phyloP scores from a whole-genome alignment of 2,329 filamentous ascomycete genomes.

The Teratosphaeria epicoccoides region DNA sequence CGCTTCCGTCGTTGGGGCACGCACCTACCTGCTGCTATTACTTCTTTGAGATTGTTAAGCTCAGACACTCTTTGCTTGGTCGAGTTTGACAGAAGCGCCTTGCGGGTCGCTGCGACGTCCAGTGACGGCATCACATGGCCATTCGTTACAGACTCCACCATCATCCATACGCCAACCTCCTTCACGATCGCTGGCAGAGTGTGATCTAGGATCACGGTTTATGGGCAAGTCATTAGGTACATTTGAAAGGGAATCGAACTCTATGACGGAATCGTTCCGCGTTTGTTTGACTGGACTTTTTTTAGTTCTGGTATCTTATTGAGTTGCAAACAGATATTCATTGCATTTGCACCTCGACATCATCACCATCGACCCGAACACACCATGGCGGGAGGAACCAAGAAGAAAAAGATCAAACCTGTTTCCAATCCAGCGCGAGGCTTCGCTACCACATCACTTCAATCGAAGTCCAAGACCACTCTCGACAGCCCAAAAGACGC shows the following conservation, averaged over 20 bases:
- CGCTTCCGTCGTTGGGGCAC: background rate
- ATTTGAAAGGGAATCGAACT: background rate
- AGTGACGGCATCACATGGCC: slow-evolving; percentile 9
- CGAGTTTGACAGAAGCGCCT: slow-evolving; percentile 36
- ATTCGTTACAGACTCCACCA: slow-evolving; percentile 16
- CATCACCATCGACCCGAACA: background rate
- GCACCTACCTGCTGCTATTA: slow-evolving; percentile 33
- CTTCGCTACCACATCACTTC: slow-evolving; percentile 86
- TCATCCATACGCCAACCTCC: slow-evolving; percentile 1
- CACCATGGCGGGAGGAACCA: slow-evolving; percentile 21
- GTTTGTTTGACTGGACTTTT: no score
- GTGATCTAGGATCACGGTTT: background rate
- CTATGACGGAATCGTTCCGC: background rate
- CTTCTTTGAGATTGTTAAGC: slow-evolving; percentile 34
- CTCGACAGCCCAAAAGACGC: slow-evolving; percentile 23
- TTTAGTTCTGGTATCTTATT: background rate
- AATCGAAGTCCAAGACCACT: slow-evolving; percentile 59
- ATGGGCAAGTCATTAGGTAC: background rate
- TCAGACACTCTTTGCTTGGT: slow-evolving; percentile 38
- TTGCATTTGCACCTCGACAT: background rate
- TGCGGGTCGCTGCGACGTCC: slow-evolving; percentile 21
- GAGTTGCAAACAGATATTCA: background rate
- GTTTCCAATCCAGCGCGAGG: slow-evolving; percentile 78
- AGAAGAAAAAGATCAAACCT: slow-evolving; percentile 87
- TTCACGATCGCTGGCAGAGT: background rate